Evolutionary conservation across 345 rosid species (phyloP).

Genomic region (Populus deltoides): DNA sequence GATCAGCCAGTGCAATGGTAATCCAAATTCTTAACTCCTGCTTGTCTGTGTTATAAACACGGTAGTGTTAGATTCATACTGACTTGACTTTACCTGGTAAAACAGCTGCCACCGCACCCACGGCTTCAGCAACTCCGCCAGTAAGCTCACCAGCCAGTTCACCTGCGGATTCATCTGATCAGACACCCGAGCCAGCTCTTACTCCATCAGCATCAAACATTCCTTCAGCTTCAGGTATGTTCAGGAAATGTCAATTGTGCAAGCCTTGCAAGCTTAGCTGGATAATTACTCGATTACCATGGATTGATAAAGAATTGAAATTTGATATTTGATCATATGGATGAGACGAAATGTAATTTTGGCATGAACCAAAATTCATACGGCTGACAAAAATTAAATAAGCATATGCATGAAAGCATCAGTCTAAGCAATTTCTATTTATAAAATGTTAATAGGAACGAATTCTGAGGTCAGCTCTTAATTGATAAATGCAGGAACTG

Average conservation of each 20-base stretch:
- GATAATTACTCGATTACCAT: not conserved
- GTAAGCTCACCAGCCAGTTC: slow-evolving; percentile 31
- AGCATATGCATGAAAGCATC: not conserved
- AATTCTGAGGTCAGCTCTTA: not conserved
- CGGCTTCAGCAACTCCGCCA: slow-evolving; percentile 35
- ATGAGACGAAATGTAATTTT: not conserved
- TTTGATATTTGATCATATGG: not conserved
- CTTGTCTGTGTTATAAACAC: not conserved
- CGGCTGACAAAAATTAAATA: not conserved
- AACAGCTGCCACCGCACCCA: slow-evolving; percentile 42
- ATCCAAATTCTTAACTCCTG: not conserved
- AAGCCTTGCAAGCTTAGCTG: not conserved
- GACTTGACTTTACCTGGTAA: slow-evolving; percentile 12
- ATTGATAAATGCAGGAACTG: slow-evolving; percentile 18
- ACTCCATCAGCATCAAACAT: slow-evolving; percentile 40
- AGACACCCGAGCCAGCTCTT: slow-evolving; percentile 35
- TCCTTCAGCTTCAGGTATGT: slow-evolving; percentile 47
- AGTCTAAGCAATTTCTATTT: not conserved
- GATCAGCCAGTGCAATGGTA: slow-evolving; percentile 60
- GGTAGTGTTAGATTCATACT: not conserved
- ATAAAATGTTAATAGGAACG: not conserved
- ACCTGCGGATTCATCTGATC: slow-evolving; percentile 34
- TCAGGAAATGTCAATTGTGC: not conserved
- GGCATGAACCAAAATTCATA: not conserved
- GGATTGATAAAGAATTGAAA: not conserved